Evolutionary conservation across 441 rosid genomes (phyloP).

Genomic region (Mallotus repandus): DNA sequence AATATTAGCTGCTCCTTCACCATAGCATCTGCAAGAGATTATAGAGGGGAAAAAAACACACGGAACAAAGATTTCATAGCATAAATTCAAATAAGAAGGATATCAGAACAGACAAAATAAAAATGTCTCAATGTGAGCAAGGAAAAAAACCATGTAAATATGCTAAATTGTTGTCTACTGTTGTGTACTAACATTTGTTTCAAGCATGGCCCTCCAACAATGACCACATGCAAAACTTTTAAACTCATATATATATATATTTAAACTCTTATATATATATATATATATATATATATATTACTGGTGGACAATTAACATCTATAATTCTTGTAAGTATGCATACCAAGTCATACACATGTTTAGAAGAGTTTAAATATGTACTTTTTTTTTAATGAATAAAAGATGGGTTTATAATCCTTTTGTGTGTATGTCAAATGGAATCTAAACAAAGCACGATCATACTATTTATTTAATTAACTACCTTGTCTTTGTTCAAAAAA

Average conservation of each 20-base stretch:
- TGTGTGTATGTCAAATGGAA: constrained; percentile 14
- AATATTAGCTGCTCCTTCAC: constrained; percentile 15
- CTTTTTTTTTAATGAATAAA: neutral
- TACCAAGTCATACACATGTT: constrained; percentile 11
- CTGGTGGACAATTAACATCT: constrained; percentile 15
- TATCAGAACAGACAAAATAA: constrained; percentile 23
- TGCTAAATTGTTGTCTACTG: constrained; percentile 29
- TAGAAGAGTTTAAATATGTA: constrained; percentile 6
- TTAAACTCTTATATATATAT: too few relatives aligned
- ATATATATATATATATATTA: neutral
- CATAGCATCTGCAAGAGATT: constrained; percentile 14
- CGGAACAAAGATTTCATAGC: constrained; percentile 19
- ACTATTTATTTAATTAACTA: constrained; percentile 15
- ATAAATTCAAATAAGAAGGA: constrained; percentile 15
- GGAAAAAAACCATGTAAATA: constrained; percentile 2
- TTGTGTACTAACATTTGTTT: constrained; percentile 25
- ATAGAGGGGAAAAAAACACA: constrained; percentile 7
- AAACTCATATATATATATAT: neutral
- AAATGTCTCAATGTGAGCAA: constrained; percentile 14
- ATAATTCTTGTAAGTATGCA: constrained; percentile 14
- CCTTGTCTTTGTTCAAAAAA: neutral
- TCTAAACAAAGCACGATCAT: constrained; percentile 15
- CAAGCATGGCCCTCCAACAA: constrained; percentile 25
- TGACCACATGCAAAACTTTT: constrained; percentile 37
- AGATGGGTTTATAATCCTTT: neutral